Evolutionary conservation across 495 filamentous ascomycete species (phyloP), one percentile per base, ranked within the genome.

Genomic region (Aspergillus taichungensis): DNA sequence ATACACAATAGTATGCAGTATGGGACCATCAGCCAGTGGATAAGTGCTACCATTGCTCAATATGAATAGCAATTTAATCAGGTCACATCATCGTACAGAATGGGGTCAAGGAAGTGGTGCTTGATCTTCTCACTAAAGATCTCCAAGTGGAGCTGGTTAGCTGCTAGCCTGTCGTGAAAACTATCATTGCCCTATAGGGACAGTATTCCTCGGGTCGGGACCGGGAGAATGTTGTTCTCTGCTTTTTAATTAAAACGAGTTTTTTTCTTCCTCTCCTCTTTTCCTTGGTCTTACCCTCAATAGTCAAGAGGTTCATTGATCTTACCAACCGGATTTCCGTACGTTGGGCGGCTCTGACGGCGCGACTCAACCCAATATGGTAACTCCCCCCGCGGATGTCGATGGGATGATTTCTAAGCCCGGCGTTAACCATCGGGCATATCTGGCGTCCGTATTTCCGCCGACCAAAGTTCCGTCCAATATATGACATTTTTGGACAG

Each of bases 111-210:
- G n/a, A 24, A 4, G 18, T 24, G 18, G 18, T 50, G 53, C 53
- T 56, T 56, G 43, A 46, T 46, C 30, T 13, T 37, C 40, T 43
- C 37, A 45, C 43, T 32, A 42, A 37, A 24, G 28, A 13, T 42
- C n/a, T 29, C 13, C 24, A 14, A 37, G n/a, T 40, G 18, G 18
- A 24, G 18, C 18, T 24, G 18, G 18, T 4, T 2, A 24, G 18
- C 18, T 24, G 18, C 18, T 24, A 24, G 18, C 18, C 18, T 4
- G 18, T 24, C 1, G 18, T 24, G 18, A 24, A 24, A 29, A 36
- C 28, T 34, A 13, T 37, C 42, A 12, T 42, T 50, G 53, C 46
- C 50, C 47, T 53, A 52, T 53, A 56, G 46, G 47, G 46, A 52
- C 18, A 24, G 1, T 4, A 24, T 42, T 13, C 43, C 30, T 12